Base-by-base conservation (phyloP, 768 basidiomycete genomes). In the Termitomyces titanicus region DNA sequence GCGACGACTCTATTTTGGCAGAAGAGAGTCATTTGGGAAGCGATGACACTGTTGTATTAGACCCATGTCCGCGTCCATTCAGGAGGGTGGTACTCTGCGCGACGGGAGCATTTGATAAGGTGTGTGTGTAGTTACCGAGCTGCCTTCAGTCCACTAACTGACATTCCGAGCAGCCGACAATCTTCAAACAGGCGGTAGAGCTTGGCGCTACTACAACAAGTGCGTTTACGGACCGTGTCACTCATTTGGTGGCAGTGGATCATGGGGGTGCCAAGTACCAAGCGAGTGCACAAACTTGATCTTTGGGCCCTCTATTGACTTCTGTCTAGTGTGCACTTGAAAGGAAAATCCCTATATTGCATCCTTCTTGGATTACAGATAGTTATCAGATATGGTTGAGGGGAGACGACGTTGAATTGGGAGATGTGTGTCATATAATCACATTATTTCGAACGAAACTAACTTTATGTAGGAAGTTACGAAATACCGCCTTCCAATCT, bases 211-310 rank as follows among this genome's bases (percentile, higher is more conserved):
- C 70, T 3, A 77, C 81, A 42, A 78, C 82, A 15, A 79, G 72
- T 31, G 86, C 90, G 47, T 85, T 96, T 58, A 98, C 93, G 0
- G 88, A 92, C 65, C 76, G 77, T 44, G 88, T 91, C n/a, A 95
- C 93, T 0, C 94, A 96, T 74, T 79, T 98, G 20, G 77, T 98
- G 39, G 92, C 94, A 0, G 72, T 70, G n/a, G 78, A 76, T n/a
- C 86, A 90, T 63, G 90, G 89, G 3, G 85, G 92, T 20, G 81
- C 87, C 12, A 98, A 98, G 64, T 96, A 97, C 67, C 74, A 67
- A 69, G 94, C 90, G 53, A 55, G 74, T 66, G 25, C 7, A 31
- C 3, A 13, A 25, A 39, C 24, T 53, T 51, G 38, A 45, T 22
- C n/a, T 11, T 38, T 8, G 10, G 45, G 31, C 51, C 24, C 51